Conservation (phyloP, 805 yeast species). For the Komagataella pastoris region DNA sequence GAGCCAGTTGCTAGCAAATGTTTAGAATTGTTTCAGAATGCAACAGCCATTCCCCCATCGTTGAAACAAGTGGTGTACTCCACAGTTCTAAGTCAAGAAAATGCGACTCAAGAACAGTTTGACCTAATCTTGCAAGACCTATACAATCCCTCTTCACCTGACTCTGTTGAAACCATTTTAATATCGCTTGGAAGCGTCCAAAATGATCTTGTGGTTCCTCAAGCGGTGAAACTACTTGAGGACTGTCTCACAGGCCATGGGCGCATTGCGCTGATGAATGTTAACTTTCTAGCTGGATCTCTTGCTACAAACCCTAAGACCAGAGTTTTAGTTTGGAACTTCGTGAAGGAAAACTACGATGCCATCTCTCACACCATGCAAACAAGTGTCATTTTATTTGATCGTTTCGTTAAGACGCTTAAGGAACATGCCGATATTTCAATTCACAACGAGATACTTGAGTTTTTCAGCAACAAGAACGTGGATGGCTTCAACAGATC, state of each 20-base stretch:
- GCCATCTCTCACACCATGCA: slow-evolving; percentile 25
- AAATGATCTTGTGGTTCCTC: slow-evolving; percentile 17
- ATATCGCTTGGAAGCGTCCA: slow-evolving; percentile 35
- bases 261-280: slow-evolving; percentile 43
- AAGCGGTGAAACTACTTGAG: slow-evolving; percentile 24
- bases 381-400: slow-evolving; percentile 16
- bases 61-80: slow-evolving; percentile 28
- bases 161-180: slow-evolving; percentile 44
- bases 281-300: slow-evolving; percentile 33
- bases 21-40: neutral
- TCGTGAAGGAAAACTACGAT: slow-evolving; percentile 32
- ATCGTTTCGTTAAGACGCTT: slow-evolving; percentile 20
- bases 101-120: slow-evolving; percentile 20
- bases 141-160: slow-evolving; percentile 36
- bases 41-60: neutral
- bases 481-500: slow-evolving; percentile 46
- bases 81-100: slow-evolving; percentile 25
- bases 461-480: slow-evolving; percentile 32
- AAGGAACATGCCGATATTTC: slow-evolving; percentile 20
- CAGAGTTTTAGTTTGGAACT: slow-evolving; percentile 33
- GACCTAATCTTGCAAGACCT: slow-evolving; percentile 31
- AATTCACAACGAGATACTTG: slow-evolving; percentile 21
- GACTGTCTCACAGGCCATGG: slow-evolving; percentile 13
- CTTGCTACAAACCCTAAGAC: slow-evolving; percentile 32
- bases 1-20: slow-evolving; percentile 17